Base-by-base conservation (phyloP, 345 rosid species). In the Populus davidiana region DNA sequence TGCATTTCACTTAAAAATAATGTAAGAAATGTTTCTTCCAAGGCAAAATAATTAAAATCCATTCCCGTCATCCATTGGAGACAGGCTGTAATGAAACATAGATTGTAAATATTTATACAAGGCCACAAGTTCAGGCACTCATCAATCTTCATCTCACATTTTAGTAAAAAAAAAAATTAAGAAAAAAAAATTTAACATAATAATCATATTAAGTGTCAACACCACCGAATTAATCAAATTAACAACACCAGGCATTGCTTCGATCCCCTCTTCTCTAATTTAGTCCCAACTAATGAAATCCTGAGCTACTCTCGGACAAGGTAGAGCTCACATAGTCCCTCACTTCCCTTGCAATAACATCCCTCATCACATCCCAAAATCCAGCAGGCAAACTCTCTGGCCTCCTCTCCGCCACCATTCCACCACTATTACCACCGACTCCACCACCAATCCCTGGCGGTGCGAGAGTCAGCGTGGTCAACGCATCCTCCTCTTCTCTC, bases 291-390 rank as follows among this genome's bases (percentile, higher is more conserved):
- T 71, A 87, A 76, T 69, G 81, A 31, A 85, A 84, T 23, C 85
- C 79, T n/a, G 84, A 74, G 39, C 73, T 10, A 18, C 21, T 71
- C 27, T 82, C 84, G 11, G 85, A 44, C 50, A 84, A 43, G 10
- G 82, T 72, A 12, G 90, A 87, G 63, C 79, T 85, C 82, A 90
- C 84, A 23, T 80, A 89, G 4, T 90, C 92, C 71, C 88, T 85
- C 49, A 90, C 94, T 82, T 90, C 94, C 79, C 83, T 89, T 16
- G 94, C 92, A 35, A 90, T 90, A 78, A 90, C 92, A 77, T 78
- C 78, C 77, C 88, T 87, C 94, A 89, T 89, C 81, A 2, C 86
- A 72, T 90, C 92, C 94, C 92, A 89, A 74, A 90, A 90, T 70
- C 86, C 94, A 21, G 75, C 79, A 63, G 89, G 90, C 62, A 85